Evolutionary conservation across 2,329 filamentous ascomycete species (phyloP).

Genomic region (Xylogone sp.): DNA sequence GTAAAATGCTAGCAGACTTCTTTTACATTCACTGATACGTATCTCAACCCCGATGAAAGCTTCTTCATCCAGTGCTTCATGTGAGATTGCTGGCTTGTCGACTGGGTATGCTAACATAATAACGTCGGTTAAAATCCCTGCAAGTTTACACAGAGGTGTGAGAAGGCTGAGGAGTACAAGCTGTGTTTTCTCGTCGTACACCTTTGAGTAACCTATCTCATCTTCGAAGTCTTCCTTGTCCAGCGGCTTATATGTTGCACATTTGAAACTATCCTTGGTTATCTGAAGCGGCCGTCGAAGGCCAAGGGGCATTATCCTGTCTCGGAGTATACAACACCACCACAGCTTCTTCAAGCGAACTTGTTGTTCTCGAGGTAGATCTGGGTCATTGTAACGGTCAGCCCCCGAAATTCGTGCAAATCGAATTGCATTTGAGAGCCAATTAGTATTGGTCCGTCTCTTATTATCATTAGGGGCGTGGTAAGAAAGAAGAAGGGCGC

Average conservation of each 20-base stretch:
- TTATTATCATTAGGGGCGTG: constrained; percentile 4
- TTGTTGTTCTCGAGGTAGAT: constrained; percentile 33
- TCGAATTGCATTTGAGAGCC: constrained; percentile 46
- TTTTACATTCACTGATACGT: constrained; percentile 34
- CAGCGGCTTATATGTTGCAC: constrained; percentile 35
- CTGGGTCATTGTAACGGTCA: constrained; percentile 34
- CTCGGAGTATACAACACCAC: constrained; percentile 52
- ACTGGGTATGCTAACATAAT: constrained; percentile 41
- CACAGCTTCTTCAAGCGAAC: constrained; percentile 45
- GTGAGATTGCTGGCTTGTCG: constrained; percentile 25
- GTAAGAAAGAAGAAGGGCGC: constrained; percentile 13
- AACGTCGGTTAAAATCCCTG: constrained; percentile 43
- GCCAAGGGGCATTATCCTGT: constrained; percentile 44
- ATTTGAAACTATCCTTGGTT: constrained; percentile 41
- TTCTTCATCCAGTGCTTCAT: constrained; percentile 1
- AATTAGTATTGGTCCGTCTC: constrained; percentile 36
- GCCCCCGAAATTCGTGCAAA: constrained; percentile 43
- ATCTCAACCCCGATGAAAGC: not conserved
- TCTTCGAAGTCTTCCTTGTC: constrained; percentile 40
- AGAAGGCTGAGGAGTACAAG: constrained; percentile 39
- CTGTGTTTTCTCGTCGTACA: constrained; percentile 44
- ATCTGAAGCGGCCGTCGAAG: constrained; percentile 47
- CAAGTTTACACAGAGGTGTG: constrained; percentile 42
- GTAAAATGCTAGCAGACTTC: constrained; percentile 36
- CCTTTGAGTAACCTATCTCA: constrained; percentile 40